Conservation (phyloP, 179 eudicot genomes). For the Actinidia arguta region DNA sequence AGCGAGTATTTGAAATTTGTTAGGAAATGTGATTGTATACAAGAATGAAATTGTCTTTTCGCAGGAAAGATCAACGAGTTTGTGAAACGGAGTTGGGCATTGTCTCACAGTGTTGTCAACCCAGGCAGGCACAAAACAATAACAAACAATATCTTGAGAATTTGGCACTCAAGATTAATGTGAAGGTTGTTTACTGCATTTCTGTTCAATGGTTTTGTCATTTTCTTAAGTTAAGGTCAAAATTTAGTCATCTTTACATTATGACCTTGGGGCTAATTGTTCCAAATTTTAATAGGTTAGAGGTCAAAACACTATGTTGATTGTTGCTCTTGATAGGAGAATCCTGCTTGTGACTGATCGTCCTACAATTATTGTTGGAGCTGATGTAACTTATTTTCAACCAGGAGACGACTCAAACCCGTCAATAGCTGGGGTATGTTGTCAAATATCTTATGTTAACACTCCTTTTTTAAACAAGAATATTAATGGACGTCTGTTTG, state of each 20-base stretch:
- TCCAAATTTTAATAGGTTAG: constrained; percentile 49
- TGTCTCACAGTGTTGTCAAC: constrained; percentile 82
- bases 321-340: constrained; percentile 72
- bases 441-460: no score
- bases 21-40: no score
- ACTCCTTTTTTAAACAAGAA: no score
- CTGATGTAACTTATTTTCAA: constrained; percentile 95
- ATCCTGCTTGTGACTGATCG: constrained; percentile 88
- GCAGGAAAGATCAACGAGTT: constrained; percentile 71
- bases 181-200: constrained; percentile 69
- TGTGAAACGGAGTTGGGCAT: constrained; percentile 89
- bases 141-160: constrained; percentile 81
- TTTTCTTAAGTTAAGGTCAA: neutral
- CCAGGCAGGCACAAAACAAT: constrained; percentile 36
- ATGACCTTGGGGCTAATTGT: neutral
- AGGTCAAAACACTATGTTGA: constrained; percentile 84
- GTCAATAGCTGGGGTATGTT: constrained; percentile 97
- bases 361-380: constrained; percentile 92
- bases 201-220: no score
- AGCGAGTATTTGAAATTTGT: no score
- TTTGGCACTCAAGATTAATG: constrained; percentile 79
- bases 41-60: neutral
- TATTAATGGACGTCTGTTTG: neutral
- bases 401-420: constrained; percentile 90
- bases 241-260: neutral